Evolutionary conservation across 2,329 filamentous ascomycete genomes (phyloP).

Genomic region (Botrytis aclada): DNA sequence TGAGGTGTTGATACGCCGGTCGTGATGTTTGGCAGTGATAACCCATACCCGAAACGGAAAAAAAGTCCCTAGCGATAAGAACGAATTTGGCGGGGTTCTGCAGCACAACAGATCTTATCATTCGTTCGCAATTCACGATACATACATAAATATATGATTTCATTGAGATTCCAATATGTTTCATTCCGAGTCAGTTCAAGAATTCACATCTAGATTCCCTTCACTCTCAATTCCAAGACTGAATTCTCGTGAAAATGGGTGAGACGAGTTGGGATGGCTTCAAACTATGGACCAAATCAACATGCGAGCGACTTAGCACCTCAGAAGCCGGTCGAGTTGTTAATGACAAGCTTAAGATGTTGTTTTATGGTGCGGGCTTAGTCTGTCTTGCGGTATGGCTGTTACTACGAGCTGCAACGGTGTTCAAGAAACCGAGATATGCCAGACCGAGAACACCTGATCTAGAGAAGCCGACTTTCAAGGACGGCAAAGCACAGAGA

Average conservation of each 20-base stretch:
- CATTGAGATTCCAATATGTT: neutral
- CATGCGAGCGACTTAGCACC: conserved; percentile 17
- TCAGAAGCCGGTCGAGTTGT: conserved; percentile 20
- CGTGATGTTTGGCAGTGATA: neutral
- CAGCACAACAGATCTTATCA: conserved; percentile 18
- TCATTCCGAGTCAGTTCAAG: neutral
- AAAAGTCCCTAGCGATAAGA: conserved; percentile 34
- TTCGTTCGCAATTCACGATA: neutral
- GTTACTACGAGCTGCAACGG: conserved; percentile 24
- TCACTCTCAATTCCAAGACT: neutral
- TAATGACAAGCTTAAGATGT: conserved; percentile 23
- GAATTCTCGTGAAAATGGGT: conserved; percentile 22
- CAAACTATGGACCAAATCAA: conserved; percentile 18
- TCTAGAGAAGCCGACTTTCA: conserved; percentile 33
- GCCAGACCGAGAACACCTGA: conserved; percentile 32
- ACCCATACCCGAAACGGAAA: conserved; percentile 31
- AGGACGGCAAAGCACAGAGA: conserved; percentile 30
- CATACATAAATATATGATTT: neutral
- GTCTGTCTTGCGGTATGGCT: conserved; percentile 28
- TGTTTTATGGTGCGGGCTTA: conserved; percentile 26
- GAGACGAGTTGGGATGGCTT: conserved; percentile 20
- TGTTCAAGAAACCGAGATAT: conserved; percentile 28
- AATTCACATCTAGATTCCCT: neutral
- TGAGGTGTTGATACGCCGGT: conserved; percentile 25
- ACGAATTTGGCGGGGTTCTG: conserved; percentile 23